Evolutionary conservation across 805 yeast species (phyloP).

Genomic region (Candida sphagnicola): DNA sequence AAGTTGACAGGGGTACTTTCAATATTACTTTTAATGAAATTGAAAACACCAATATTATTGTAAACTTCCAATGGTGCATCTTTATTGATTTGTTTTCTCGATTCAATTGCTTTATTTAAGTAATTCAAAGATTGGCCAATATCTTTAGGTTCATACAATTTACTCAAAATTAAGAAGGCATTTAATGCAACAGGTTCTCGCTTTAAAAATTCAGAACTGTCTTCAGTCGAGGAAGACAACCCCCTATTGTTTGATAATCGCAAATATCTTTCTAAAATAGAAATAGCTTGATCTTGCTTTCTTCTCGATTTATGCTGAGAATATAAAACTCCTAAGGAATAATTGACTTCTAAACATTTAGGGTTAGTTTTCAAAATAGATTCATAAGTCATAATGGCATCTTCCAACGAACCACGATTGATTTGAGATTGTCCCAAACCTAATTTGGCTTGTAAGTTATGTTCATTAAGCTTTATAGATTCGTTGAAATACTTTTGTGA

Average conservation of each 20-base stretch:
- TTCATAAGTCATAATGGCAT: slow-evolving; percentile 84
- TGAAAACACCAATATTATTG: slow-evolving; percentile 83
- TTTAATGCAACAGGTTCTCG: slow-evolving; percentile 58
- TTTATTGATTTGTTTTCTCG: slow-evolving; percentile 38
- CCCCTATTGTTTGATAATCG: slow-evolving; percentile 52
- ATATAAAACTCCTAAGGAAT: slow-evolving; percentile 72
- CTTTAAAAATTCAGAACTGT: slow-evolving; percentile 18
- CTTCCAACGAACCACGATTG: slow-evolving; percentile 68
- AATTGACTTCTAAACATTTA: slow-evolving; percentile 68
- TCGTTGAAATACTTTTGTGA: slow-evolving; percentile 73
- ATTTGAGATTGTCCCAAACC: slow-evolving; percentile 87
- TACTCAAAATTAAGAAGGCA: slow-evolving; percentile 67
- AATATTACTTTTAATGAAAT: slow-evolving; percentile 59
- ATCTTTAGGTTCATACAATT: slow-evolving; percentile 64
- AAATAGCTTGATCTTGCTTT: slow-evolving; percentile 53
- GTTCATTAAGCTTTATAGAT: slow-evolving; percentile 61
- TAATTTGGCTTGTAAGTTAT: slow-evolving; percentile 64
- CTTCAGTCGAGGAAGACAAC: slow-evolving; percentile 18
- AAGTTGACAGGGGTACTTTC: slow-evolving; percentile 58
- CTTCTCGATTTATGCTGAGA: slow-evolving; percentile 40
- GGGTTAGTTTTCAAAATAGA: slow-evolving; percentile 61
- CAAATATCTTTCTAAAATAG: slow-evolving; percentile 65
- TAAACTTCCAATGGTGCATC: slow-evolving; percentile 56
- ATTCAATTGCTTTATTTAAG: slow-evolving; percentile 58
- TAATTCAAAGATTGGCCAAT: slow-evolving; percentile 62